Conservation (phyloP, 257 asterid genomes). For the Thymus quinquecostatus region DNA sequence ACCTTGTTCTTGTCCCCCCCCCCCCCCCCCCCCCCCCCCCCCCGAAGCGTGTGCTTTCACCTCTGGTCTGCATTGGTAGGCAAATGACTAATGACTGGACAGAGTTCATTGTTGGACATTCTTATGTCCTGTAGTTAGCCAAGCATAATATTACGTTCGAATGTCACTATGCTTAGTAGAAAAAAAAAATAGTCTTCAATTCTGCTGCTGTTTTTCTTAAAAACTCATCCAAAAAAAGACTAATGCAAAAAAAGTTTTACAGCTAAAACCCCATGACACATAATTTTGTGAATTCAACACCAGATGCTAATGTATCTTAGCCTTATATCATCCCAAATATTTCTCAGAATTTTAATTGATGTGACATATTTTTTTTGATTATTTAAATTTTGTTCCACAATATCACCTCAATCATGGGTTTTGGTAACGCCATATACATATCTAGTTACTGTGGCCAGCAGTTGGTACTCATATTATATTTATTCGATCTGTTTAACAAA, state of each 20-base stretch:
- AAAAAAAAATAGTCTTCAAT: not conserved
- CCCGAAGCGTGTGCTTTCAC: not conserved
- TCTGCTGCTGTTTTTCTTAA: not conserved
- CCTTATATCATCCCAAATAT: not conserved
- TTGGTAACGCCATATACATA: not conserved
- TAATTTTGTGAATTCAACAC: too few relatives aligned
- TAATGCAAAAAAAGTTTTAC: not conserved
- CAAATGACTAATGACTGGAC: not conserved
- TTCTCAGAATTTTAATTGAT: not conserved
- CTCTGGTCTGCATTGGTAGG: not conserved
- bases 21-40: too few relatives aligned
- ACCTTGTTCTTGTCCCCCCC: slow-evolving; percentile 25
- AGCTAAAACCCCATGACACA: not conserved
- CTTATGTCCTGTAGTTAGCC: not conserved
- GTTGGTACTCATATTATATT: not conserved
- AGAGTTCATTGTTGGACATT: not conserved
- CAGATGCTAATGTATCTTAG: too few relatives aligned
- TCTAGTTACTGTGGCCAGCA: not conserved
- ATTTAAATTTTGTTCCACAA: not conserved
- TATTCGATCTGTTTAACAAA: slow-evolving; percentile 4
- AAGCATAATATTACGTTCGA: not conserved
- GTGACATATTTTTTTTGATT: not conserved
- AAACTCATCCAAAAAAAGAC: not conserved
- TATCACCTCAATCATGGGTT: not conserved
- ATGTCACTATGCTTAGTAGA: not conserved